A percentile compares a stretch with the other conserved stretches of the same genome.
Conservation (phyloP, 1,284 basidiomycete species). For the Trichosporon sp. region DNA sequence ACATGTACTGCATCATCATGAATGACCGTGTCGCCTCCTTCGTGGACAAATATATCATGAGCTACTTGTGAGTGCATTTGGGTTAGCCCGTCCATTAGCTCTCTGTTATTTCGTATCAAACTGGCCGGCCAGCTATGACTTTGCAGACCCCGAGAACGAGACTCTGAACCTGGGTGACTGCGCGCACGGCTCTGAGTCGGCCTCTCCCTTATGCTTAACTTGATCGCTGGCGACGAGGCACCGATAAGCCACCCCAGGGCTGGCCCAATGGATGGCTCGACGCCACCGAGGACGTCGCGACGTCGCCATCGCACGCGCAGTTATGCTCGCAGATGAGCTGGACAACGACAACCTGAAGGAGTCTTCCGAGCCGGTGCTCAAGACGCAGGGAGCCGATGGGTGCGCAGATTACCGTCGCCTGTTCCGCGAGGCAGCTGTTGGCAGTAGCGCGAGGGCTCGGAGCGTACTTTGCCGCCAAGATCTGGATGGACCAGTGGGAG, state of each 20-base stretch:
- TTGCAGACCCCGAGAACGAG: neutral
- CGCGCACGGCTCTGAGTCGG: neutral
- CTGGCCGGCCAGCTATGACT: neutral
- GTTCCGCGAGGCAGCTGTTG: neutral
- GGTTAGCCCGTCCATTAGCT: no score
- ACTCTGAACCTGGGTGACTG: neutral
- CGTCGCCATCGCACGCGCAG: neutral
- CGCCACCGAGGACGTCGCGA: neutral
- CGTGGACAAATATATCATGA: neutral
- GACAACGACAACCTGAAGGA: neutral
- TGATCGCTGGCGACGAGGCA: neutral
- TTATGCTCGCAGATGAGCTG: neutral
- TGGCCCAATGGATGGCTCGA: neutral
- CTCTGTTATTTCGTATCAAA: neutral
- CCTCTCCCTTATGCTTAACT: neutral
- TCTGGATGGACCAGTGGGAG: neutral
- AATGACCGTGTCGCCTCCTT: slow-evolving; percentile 2
- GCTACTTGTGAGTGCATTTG: neutral
- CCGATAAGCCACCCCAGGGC: neutral
- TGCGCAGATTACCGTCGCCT: neutral
- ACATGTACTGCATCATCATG: neutral
- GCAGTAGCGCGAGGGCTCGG: neutral
- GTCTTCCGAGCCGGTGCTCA: neutral
- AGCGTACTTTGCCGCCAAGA: neutral
- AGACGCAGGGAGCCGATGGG: neutral